Evolutionary conservation across 768 basidiomycete genomes (phyloP).

Genomic region (Dendrothele bispora): DNA sequence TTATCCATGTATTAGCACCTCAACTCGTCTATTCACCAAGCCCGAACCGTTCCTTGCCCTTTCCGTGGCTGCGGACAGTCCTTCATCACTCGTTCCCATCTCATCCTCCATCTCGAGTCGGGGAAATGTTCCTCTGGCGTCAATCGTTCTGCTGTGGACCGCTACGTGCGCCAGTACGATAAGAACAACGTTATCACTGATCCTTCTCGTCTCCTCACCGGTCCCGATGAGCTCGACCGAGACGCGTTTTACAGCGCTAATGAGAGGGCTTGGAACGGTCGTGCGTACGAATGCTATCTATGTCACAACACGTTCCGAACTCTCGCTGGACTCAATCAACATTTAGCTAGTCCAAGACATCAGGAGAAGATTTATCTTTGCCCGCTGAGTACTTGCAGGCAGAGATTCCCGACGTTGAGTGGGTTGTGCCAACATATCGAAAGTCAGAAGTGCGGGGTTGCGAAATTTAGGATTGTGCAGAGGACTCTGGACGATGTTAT

Average conservation of each 20-base stretch:
- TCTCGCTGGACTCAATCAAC: slow-evolving; percentile 54
- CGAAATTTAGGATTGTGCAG: slow-evolving; percentile 43
- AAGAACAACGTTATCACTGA: slow-evolving; percentile 51
- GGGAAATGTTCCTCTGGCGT: slow-evolving; percentile 56
- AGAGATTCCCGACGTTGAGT: slow-evolving; percentile 51
- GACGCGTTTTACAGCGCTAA: slow-evolving; percentile 31
- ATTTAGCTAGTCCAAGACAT: slow-evolving; percentile 64
- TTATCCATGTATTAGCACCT: slow-evolving; percentile 36
- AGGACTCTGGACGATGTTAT: slow-evolving; percentile 36
- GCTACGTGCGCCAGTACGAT: slow-evolving; percentile 43
- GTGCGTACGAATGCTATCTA: slow-evolving; percentile 61
- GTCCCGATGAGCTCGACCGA: slow-evolving; percentile 14
- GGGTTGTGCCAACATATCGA: slow-evolving; percentile 66
- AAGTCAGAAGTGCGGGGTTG: slow-evolving; percentile 58
- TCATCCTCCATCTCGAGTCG: slow-evolving; percentile 63
- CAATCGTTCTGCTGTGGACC: slow-evolving; percentile 39
- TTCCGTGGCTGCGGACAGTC: slow-evolving; percentile 40
- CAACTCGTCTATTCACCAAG: slow-evolving; percentile 50
- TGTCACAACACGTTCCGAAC: slow-evolving; percentile 46
- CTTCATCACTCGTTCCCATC: slow-evolving; percentile 55
- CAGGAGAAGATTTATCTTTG: slow-evolving; percentile 54
- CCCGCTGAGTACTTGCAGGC: slow-evolving; percentile 43
- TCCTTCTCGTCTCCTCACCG: slow-evolving; percentile 50
- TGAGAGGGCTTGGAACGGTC: slow-evolving; percentile 42
- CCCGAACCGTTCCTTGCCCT: slow-evolving; percentile 34